Percentiles rank a stretch among this genome's conserved stretches.
Conservation (phyloP, 306 rosid species). For the Boehmeria nivea region DNA sequence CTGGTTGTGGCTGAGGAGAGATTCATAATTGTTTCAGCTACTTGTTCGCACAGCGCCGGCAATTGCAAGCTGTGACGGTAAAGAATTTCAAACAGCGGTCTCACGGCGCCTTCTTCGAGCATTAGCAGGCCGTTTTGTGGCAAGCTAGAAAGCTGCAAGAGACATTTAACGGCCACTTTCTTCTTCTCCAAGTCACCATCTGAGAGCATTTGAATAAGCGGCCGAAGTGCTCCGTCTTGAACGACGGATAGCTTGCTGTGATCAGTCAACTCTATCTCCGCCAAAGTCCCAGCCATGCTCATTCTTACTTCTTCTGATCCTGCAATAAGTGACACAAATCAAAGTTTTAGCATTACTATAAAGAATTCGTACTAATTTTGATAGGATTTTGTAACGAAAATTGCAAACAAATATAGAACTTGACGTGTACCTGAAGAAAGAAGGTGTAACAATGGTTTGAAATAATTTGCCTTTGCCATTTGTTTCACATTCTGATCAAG, state of each 20-base stretch:
- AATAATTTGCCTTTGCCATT: constrained; percentile 70
- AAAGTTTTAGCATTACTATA: too few relatives aligned
- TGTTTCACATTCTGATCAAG: constrained; percentile 51
- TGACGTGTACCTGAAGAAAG: constrained; percentile 57
- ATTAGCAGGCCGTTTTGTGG: constrained; percentile 53
- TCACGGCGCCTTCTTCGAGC: constrained; percentile 47
- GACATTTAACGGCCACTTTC: constrained; percentile 42
- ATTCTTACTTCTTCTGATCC: constrained; percentile 37
- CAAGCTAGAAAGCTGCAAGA: constrained; percentile 44
- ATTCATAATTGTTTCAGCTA: constrained; percentile 48
- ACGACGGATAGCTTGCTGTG: constrained; percentile 42
- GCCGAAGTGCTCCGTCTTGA: constrained; percentile 44
- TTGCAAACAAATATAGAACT: neutral
- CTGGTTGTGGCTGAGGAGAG: constrained; percentile 45
- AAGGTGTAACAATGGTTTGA: constrained; percentile 50
- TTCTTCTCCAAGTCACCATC: constrained; percentile 35
- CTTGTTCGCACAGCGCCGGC: constrained; percentile 40
- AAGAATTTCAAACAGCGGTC: constrained; percentile 46
- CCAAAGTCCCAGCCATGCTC: constrained; percentile 46
- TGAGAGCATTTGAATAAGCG: constrained; percentile 50
- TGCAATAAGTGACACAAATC: constrained; percentile 14
- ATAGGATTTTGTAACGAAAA: too few relatives aligned
- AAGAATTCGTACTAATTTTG: too few relatives aligned
- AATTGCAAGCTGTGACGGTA: constrained; percentile 42
- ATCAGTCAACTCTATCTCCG: constrained; percentile 48